Base-by-base conservation (phyloP, 1,284 basidiomycete genomes). In the Austroboletus novae-zelandiae region DNA sequence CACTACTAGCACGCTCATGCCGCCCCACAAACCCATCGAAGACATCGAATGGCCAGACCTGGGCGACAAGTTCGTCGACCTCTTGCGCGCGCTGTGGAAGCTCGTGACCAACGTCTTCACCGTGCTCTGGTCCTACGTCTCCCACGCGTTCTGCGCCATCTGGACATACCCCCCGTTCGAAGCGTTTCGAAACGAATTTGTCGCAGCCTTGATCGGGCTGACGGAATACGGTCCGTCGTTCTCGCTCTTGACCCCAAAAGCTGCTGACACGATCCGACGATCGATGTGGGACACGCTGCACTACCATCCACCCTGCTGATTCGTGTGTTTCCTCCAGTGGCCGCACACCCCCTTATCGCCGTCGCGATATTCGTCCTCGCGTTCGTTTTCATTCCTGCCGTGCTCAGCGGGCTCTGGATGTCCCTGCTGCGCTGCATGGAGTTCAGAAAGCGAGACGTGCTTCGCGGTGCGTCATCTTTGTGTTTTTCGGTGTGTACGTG, bases 141-240 rank as follows among this genome's bases (percentile, higher is more conserved):
- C 30, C 20, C 15, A 48, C 6, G 50, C 37, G 1, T 65, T 41
- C 27, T 40, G 14, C 46, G 32, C n/a, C 7, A 55, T 29, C 1
- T 66, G 64, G 61, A 61, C 59, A 0, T 62, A 47, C 17, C 61
- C 64, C 0, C 65, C 61, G 4, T 62, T 63, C 30, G 61, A 66
- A 23, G 7, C 48, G 15, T 64, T 67, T 36, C 51, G 65, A 7
- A 51, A 55, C 45, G 61, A 45, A n/a, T 34, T 63, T 2, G 31
- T 27, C 0, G 48, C 52, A 0, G 47, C 50, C 35, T 23, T 64
- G n/a, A 44, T 52, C 15, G 47, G 25, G 17, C 11, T 62, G 48
- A 17, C 10, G 29, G 39, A 46, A 4, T 64, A 61, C 14, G 53
- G 61, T 67, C 1, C 43, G 64, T 58, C 31, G 25, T 40, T 25